These are phyloP conservation scores for Umbelopsis sp. DNA, from an alignment of 192 early-diverging fungal genomes.

Conservation along the genomic window DNA sequence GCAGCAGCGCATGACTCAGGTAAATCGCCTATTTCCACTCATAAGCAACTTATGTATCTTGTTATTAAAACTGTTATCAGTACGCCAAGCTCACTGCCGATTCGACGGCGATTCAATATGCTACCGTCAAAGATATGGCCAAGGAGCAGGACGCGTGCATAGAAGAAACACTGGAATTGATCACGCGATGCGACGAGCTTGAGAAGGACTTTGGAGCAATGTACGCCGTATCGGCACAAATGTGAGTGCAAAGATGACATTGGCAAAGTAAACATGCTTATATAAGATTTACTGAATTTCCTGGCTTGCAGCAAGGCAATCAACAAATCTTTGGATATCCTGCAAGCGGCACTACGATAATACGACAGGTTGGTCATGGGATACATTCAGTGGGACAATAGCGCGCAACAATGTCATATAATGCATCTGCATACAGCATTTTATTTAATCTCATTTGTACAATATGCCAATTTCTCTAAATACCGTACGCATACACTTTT, in stretches of 20 bases:
- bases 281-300: background rate
- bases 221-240: conserved; percentile 10
- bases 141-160: conserved; percentile 19
- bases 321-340: background rate
- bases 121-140: conserved; percentile 17
- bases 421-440: background rate
- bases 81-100: conserved; percentile 7
- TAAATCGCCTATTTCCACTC: background rate
- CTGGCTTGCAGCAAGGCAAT: background rate
- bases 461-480: background rate
- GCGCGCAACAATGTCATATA: too few relatives aligned
- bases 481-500: background rate
- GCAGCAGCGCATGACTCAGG: background rate
- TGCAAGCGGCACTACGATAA: background rate
- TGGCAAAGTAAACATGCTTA: too few relatives aligned
- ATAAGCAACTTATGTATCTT: background rate
- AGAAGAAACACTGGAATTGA: conserved; percentile 25
- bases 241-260: background rate
- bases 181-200: conserved; percentile 37
- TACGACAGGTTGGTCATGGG: background rate
- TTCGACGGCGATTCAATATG: conserved; percentile 15
- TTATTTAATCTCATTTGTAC: background rate
- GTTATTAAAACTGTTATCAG: background rate
- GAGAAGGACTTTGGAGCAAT: conserved; percentile 34
- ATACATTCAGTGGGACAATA: too few relatives aligned